Evolutionary conservation across 1,284 basidiomycete genomes (phyloP).

Genomic region (Agroathelia rolfsii): DNA sequence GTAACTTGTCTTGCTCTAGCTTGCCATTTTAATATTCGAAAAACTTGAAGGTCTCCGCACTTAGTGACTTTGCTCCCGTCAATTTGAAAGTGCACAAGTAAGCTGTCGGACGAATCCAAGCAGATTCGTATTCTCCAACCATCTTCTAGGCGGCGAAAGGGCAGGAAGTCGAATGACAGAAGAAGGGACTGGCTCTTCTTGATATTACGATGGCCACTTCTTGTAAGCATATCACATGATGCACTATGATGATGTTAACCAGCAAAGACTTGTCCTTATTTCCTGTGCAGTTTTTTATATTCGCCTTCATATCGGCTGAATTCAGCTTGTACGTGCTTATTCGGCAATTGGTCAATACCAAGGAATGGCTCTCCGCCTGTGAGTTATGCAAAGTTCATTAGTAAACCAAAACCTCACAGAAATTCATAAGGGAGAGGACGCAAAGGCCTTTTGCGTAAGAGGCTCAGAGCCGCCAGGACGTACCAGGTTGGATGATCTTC

Average conservation of each 20-base stretch:
- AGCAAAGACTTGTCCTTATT: constrained; percentile 1
- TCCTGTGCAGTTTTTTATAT: constrained; percentile 58
- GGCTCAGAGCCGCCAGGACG: constrained; percentile 62
- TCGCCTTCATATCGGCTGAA: constrained; percentile 76
- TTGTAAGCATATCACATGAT: constrained; percentile 59
- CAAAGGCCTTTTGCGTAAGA: constrained; percentile 69
- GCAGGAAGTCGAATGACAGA: constrained; percentile 34
- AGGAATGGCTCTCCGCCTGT: constrained; percentile 89
- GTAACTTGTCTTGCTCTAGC: too few relatives aligned
- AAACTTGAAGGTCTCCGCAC: constrained; percentile 80
- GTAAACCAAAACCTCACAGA: constrained; percentile 1
- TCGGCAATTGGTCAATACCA: constrained; percentile 87
- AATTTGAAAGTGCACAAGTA: constrained; percentile 71
- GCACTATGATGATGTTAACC: constrained; percentile 1
- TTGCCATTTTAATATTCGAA: too few relatives aligned
- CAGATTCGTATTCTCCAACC: constrained; percentile 3
- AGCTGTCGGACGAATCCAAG: constrained; percentile 6
- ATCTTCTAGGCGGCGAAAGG: constrained; percentile 36
- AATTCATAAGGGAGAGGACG: constrained; percentile 63
- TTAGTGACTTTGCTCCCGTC: constrained; percentile 90
- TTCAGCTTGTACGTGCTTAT: constrained; percentile 84
- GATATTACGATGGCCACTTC: constrained; percentile 79
- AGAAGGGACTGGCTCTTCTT: constrained; percentile 75
- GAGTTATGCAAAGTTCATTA: constrained; percentile 18
- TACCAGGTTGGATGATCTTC: constrained; percentile 40